Base-by-base conservation (phyloP, 2,329 filamentous ascomycete species). In the Mycocentrospora acerina region DNA sequence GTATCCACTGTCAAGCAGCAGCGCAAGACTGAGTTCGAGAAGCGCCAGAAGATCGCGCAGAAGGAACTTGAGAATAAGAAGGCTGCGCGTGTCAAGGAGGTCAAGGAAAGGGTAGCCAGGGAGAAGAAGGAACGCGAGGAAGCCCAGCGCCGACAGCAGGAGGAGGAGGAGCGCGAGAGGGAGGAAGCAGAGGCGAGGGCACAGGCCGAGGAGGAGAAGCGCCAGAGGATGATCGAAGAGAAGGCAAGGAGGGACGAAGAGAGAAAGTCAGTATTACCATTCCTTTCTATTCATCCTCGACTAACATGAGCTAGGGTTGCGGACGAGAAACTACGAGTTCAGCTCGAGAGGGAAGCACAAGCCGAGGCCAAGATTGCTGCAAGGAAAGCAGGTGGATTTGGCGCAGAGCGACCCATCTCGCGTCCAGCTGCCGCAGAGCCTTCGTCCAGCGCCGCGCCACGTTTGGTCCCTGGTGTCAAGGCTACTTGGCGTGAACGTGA, bases 1-100 rank as follows among this genome's bases (percentile, higher is more conserved):
- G 83, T 87, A 62, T 77, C 84, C 52, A 83, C 84, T 32, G 82
- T 98, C 37, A 87, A 88, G 46, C 85, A 93, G 69, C 85, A 89
- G 63, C 88, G 91, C 57, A 88, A 89, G 63, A 87, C 95, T 57
- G 90, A 97, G 70, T 98, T 97, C 56, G 93, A 97, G 78, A 91
- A 87, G 75, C 87, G 90, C 51, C 88, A 88, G 64, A 90, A 86
- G 68, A 85, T 88, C 60, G 93, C 93, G 22, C 90, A 97, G 76
- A 83, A 86, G 51, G 93, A 98, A 66, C 80, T 97, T 42, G 88
- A 97, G 75, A 86, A 86, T 70, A 89, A 94, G 74, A 95, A 96
- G 71, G 81, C 85, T 26, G 80, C 83, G 51, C 88, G 93, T 60
- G 84, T 90, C 72, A 91, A 89, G 78, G 90, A 96, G 68, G 82